Percentiles rank a stretch among this genome's conserved stretches.
Conservation (phyloP, 73 alveolate species). For the Paramecium octaurelia region DNA sequence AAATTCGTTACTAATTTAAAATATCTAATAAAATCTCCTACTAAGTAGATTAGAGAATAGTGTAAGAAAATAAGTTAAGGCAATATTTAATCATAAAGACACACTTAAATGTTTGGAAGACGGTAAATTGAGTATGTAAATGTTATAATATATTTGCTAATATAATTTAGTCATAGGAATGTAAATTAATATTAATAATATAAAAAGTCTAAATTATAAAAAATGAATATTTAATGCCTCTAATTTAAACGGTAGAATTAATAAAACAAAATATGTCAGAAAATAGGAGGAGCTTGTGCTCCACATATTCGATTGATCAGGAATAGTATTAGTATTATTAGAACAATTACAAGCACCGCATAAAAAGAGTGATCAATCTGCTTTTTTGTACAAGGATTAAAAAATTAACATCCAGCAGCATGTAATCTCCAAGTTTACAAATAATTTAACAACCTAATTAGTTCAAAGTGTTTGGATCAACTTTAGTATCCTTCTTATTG, state of each 20-base stretch:
- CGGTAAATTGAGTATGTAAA: not conserved
- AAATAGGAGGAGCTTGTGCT: not conserved
- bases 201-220: no score
- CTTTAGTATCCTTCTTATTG: not conserved
- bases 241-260: no score
- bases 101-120: conserved; percentile 15
- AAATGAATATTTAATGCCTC: no score
- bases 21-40: conserved; percentile 2
- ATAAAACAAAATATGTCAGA: not conserved
- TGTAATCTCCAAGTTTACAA: not conserved
- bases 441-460: not conserved
- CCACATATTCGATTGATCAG: not conserved
- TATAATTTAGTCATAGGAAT: no score
- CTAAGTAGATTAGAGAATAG: not conserved
- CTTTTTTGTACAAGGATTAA: not conserved
- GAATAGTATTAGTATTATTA: not conserved
- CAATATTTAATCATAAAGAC: not conserved
- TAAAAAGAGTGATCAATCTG: not conserved
- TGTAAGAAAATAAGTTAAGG: not conserved
- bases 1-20: not conserved
- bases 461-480: not conserved
- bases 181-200: no score
- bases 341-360: not conserved
- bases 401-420: not conserved
- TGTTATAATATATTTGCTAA: not conserved